Base-by-base conservation (phyloP, 305 asterid genomes). In the Fraxinus latifolia region DNA sequence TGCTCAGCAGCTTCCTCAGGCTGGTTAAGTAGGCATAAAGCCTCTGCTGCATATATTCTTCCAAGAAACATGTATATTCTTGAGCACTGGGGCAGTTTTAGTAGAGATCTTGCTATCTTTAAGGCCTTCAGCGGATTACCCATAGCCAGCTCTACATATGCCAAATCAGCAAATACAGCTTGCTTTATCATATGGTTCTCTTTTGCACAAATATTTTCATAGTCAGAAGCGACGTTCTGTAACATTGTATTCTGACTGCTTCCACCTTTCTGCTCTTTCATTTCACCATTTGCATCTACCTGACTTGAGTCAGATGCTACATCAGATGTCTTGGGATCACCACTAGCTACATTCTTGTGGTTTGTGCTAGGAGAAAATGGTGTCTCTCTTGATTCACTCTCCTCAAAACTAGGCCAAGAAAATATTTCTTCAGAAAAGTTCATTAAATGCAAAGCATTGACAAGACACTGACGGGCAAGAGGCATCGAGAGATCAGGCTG, bases 81-180 rank as follows among this genome's bases (percentile, higher is more conserved):
- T 21, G 91, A 91, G 84, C 95, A 90, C 27, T 90, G 93, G 0
- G 90, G 87, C 79, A 91, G 90, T 85, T 87, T 83, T 85, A 91
- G 39, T 21, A 96, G 92, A 81, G 95, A 87, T 82, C 83, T 91
- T 4, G 97, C 96, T 0, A 84, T 72, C 17, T 89, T 79, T 53
- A 96, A 86, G 81, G 98, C 99, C 86, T 83, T 88, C 80, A 89
- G 77, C 62, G 99, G 93, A 88, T 93, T 89, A 77, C 92, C 98
- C 39, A 94, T 85, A 68, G 90, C 93, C 85, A 96, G 86, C 87
- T 94, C 97, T 25, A 92, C 92, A 85, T 77, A 96, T 4, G 98
- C 98, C 89, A 93, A 86, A 84, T 93, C 96, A 80, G 98, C 96
- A n/a, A 94, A 89, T 47, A 83, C 53, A 19, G 94, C 95, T 90